Evolutionary conservation across 768 basidiomycete genomes (phyloP).

Genomic region (Cystoderma amianthinum): DNA sequence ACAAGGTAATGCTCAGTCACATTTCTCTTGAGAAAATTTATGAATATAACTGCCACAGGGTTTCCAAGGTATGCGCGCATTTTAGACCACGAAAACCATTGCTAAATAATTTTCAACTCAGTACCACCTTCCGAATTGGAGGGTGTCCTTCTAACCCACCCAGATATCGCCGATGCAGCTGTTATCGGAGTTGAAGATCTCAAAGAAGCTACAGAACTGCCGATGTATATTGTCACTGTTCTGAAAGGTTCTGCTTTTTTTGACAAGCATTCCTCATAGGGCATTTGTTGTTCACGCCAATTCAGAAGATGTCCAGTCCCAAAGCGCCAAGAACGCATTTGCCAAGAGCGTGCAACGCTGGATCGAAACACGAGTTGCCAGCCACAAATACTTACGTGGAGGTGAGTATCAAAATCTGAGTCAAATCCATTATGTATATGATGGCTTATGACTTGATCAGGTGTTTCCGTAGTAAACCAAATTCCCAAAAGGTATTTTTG

Average conservation of each 20-base stretch:
- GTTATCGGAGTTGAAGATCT: slow-evolving; percentile 70
- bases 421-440: too few relatives aligned
- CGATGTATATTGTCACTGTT: too few relatives aligned
- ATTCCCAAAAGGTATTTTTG: slow-evolving; percentile 6
- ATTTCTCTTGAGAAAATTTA: not conserved
- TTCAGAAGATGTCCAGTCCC: slow-evolving; percentile 23
- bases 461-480: slow-evolving; percentile 4
- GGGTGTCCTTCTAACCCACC: slow-evolving; percentile 64
- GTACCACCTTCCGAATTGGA: slow-evolving; percentile 88
- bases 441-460: too few relatives aligned
- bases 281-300: slow-evolving; percentile 56
- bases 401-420: slow-evolving; percentile 29
- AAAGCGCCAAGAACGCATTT: slow-evolving; percentile 33
- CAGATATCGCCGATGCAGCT: slow-evolving; percentile 69
- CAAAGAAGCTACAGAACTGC: slow-evolving; percentile 74
- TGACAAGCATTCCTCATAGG: too few relatives aligned
- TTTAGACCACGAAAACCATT: not conserved
- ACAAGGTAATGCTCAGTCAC: slow-evolving; percentile 39
- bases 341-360: slow-evolving; percentile 50
- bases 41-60: slow-evolving; percentile 32
- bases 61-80: slow-evolving; percentile 52
- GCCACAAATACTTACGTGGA: slow-evolving; percentile 73
- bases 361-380: slow-evolving; percentile 59
- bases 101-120: slow-evolving; percentile 14
- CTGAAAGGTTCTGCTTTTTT: too few relatives aligned